Conservation (phyloP, 441 rosid species). For the Erodium moschatum region DNA sequence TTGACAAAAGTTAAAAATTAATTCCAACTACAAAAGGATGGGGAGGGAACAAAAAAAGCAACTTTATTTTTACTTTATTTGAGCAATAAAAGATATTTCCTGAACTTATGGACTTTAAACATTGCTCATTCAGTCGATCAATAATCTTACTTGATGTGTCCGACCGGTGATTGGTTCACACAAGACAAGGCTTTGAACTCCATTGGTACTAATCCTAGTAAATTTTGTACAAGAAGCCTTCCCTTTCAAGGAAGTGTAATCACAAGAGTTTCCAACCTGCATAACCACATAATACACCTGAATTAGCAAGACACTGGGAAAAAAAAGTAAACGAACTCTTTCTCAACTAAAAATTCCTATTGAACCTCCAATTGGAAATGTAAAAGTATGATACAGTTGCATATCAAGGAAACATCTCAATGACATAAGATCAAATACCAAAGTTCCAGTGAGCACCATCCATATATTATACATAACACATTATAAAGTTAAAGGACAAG, state of each 20-base stretch:
- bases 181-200: slow-evolving; percentile 69
- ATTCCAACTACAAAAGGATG: background rate
- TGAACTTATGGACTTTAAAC: background rate
- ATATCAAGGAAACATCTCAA: background rate
- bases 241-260: slow-evolving; percentile 41
- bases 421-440: background rate
- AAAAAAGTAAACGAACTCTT: background rate
- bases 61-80: background rate
- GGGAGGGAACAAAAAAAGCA: background rate
- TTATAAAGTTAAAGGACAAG: slow-evolving; percentile 4
- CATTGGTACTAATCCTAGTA: slow-evolving; percentile 61
- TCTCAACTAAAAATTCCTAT: background rate
- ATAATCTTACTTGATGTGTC: slow-evolving; percentile 77
- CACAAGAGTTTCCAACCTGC: slow-evolving; percentile 43
- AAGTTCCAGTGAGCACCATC: background rate
- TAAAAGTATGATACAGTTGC: background rate
- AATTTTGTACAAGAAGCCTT: slow-evolving; percentile 81
- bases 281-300: slow-evolving; percentile 12
- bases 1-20: background rate
- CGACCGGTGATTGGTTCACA: slow-evolving; percentile 87
- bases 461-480: background rate
- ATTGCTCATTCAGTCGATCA: slow-evolving; percentile 5
- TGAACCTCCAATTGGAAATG: background rate
- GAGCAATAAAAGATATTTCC: background rate
- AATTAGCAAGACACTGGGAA: slow-evolving; percentile 10